Conservation (phyloP, 495 filamentous ascomycete genomes). For the Venustampulla echinocandica region DNA sequence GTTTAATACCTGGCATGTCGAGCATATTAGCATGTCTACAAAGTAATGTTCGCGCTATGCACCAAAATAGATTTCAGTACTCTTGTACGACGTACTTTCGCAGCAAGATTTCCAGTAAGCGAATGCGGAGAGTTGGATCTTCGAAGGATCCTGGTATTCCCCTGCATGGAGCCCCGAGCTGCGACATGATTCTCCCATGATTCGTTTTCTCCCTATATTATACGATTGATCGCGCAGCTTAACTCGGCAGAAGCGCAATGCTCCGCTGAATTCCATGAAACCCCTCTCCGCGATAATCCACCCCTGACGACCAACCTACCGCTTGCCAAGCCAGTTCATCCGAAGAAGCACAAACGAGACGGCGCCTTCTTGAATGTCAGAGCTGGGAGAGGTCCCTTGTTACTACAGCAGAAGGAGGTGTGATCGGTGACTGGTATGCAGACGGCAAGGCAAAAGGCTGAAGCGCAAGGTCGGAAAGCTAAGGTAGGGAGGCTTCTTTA, state of each 20-base stretch:
- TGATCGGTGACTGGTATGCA: constrained; percentile 38
- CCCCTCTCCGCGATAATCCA: constrained; percentile 1
- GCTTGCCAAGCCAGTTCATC: not conserved
- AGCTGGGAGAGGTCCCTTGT: constrained; percentile 10
- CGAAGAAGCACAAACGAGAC: constrained; percentile 5
- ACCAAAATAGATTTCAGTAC: too few relatives aligned
- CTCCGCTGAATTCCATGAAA: constrained; percentile 1
- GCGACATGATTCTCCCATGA: constrained; percentile 8
- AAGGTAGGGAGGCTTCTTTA: constrained; percentile 51
- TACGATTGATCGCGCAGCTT: constrained; percentile 2
- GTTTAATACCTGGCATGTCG: too few relatives aligned
- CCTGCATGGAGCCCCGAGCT: constrained; percentile 10
- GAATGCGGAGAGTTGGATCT: not conserved
- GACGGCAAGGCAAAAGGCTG: constrained; percentile 66
- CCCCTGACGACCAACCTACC: not conserved
- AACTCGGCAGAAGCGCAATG: constrained; percentile 5
- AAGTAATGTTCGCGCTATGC: not conserved
- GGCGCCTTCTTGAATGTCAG: constrained; percentile 23
- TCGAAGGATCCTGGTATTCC: constrained; percentile 3
- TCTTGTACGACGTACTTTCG: too few relatives aligned
- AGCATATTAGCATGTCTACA: not conserved
- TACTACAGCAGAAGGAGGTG: constrained; percentile 19
- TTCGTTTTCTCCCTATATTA: constrained; percentile 9
- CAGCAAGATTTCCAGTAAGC: too few relatives aligned
- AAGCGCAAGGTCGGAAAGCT: constrained; percentile 84